A percentile compares a stretch with the other conserved stretches of the same genome.
phyloP scores from a whole-genome alignment of 2,329 filamentous ascomycete species.

The Hypoxylon sp. region DNA sequence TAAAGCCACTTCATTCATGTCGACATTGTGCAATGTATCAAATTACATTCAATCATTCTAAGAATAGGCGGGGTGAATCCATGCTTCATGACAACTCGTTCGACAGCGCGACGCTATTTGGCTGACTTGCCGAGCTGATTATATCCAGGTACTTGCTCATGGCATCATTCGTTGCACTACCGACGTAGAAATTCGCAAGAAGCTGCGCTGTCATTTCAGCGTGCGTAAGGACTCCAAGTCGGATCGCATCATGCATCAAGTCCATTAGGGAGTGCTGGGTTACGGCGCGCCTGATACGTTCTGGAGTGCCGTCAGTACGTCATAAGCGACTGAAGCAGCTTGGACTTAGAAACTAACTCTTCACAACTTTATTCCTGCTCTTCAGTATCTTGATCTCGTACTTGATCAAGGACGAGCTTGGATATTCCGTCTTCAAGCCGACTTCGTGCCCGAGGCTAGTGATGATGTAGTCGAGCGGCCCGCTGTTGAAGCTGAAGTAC shows the following conservation, averaged over 20 bases:
- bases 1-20: background rate
- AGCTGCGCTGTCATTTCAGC: slow-evolving; percentile 48
- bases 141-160: slow-evolving; percentile 48
- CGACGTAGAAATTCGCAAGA: slow-evolving; percentile 45
- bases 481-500: slow-evolving; percentile 47
- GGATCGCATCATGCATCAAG: slow-evolving; percentile 48
- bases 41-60: background rate
- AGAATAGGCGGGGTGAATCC: background rate
- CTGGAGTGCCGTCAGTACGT: slow-evolving; percentile 32
- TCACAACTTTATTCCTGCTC: slow-evolving; percentile 45
- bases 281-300: slow-evolving; percentile 47
- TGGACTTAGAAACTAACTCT: slow-evolving; percentile 42
- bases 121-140: slow-evolving; percentile 25
- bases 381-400: slow-evolving; percentile 51
- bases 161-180: slow-evolving; percentile 46
- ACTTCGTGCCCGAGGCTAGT: slow-evolving; percentile 49
- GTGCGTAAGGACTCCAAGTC: slow-evolving; percentile 47
- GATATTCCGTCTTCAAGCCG: slow-evolving; percentile 48
- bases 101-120: slow-evolving; percentile 28
- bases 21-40: background rate
- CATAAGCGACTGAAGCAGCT: background rate
- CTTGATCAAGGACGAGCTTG: slow-evolving; percentile 43
- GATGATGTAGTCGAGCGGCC: slow-evolving; percentile 49
- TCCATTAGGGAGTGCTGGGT: slow-evolving; percentile 48
- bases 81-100: slow-evolving; percentile 25